Evolutionary conservation across 1,139 yeast species (phyloP).

Genomic region (Zygosaccharomyces pseudobailii): DNA sequence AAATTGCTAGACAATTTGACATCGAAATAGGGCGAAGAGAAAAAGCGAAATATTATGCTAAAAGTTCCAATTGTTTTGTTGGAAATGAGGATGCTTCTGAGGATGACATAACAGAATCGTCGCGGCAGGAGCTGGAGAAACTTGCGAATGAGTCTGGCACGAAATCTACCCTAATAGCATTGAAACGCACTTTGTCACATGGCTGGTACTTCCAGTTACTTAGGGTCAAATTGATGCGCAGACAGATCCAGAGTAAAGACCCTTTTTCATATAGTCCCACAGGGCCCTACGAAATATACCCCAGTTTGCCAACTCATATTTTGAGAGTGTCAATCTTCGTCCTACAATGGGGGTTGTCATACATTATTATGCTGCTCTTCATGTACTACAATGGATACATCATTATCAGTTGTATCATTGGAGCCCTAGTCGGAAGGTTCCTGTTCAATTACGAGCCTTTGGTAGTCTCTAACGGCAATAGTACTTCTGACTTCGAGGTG

Average conservation of each 20-base stretch:
- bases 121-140: background rate
- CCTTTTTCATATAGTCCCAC: constrained; percentile 10
- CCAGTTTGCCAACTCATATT: constrained; percentile 46
- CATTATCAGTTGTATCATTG: constrained; percentile 56
- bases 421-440: constrained; percentile 56
- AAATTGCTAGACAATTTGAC: constrained; percentile 51
- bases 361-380: constrained; percentile 57
- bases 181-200: constrained; percentile 14
- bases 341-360: constrained; percentile 48
- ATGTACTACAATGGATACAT: constrained; percentile 73
- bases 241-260: constrained; percentile 2
- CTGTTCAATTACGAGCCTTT: constrained; percentile 46
- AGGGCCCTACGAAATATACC: constrained; percentile 29
- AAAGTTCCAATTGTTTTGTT: constrained; percentile 5
- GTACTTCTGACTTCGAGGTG: no score
- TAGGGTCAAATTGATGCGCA: background rate
- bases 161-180: constrained; percentile 14
- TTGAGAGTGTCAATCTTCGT: constrained; percentile 47
- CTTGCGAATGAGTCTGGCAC: constrained; percentile 7
- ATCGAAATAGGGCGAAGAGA: constrained; percentile 23
- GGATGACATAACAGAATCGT: constrained; percentile 9
- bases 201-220: constrained; percentile 14
- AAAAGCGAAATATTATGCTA: constrained; percentile 9
- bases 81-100: constrained; percentile 7
- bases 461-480: constrained; percentile 6